Conservation (phyloP, 257 asterid genomes). For the Solanum dulcamara region DNA sequence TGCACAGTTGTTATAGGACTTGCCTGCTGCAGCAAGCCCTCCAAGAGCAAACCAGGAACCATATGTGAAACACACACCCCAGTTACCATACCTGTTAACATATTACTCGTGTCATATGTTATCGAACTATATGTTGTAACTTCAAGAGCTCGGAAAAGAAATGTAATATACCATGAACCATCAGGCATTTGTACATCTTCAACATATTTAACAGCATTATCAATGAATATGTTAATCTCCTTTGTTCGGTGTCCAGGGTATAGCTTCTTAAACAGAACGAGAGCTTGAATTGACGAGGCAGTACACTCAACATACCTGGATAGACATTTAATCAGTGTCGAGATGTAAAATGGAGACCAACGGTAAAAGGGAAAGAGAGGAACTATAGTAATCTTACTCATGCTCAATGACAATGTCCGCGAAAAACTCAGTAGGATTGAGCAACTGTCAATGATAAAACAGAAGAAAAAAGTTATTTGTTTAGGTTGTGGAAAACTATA, state of each 20-base stretch:
- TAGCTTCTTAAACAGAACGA: slow-evolving; percentile 42
- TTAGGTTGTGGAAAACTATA: not conserved
- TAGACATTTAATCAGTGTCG: not conserved
- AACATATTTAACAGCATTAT: slow-evolving; percentile 37
- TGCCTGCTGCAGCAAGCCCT: slow-evolving; percentile 62
- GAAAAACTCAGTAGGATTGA: slow-evolving; percentile 70
- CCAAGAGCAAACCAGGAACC: slow-evolving; percentile 77
- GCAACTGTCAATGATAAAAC: slow-evolving; percentile 20
- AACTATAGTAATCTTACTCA: slow-evolving; percentile 35
- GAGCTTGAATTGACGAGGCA: slow-evolving; percentile 62
- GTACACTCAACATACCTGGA: slow-evolving; percentile 71
- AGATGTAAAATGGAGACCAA: not conserved
- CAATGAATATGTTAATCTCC: slow-evolving; percentile 34
- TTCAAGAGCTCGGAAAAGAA: not conserved
- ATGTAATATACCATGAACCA: slow-evolving; percentile 59
- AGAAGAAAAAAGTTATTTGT: not conserved
- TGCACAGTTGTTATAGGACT: slow-evolving; percentile 29
- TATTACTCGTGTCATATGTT: not conserved
- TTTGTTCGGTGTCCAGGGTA: slow-evolving; percentile 48
- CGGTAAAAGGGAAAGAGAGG: not conserved
- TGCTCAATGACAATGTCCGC: slow-evolving; percentile 60
- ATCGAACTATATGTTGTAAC: not conserved
- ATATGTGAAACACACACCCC: slow-evolving; percentile 84
- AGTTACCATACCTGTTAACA: slow-evolving; percentile 49
- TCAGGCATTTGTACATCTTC: slow-evolving; percentile 51